phyloP scores from a whole-genome alignment of 352 stramenopile genomes.

The Globisporangium megalacanthum region DNA sequence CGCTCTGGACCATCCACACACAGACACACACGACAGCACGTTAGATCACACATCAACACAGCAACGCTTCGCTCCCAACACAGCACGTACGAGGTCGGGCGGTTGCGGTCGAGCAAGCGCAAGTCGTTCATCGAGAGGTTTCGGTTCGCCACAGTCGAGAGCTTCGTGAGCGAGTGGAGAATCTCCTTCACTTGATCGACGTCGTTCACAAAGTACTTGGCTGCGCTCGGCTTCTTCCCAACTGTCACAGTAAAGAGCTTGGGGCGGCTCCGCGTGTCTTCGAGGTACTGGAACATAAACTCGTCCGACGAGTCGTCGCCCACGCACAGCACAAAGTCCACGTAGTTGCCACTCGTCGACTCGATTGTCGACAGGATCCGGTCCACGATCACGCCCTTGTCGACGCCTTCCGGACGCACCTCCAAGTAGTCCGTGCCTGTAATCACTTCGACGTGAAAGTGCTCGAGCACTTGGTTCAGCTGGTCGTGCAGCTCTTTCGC shows the following conservation, averaged over 20 bases:
- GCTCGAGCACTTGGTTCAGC: constrained; percentile 92
- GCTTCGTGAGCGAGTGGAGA: constrained; percentile 81
- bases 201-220: constrained; percentile 98
- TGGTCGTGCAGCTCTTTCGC: constrained; percentile 98
- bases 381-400: constrained; percentile 97
- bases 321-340: constrained; percentile 97
- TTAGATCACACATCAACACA: neutral
- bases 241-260: constrained; percentile 96
- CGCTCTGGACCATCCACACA: constrained; percentile 12
- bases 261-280: constrained; percentile 50
- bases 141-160: constrained; percentile 76
- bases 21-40: neutral
- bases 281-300: constrained; percentile 94
- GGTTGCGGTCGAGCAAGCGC: constrained; percentile 56
- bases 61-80: neutral
- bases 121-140: constrained; percentile 86
- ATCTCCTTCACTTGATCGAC: constrained; percentile 95
- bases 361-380: constrained; percentile 93
- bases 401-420: constrained; percentile 96
- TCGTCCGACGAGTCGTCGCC: constrained; percentile 99
- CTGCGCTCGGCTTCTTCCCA: constrained; percentile 97
- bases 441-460: constrained; percentile 95
- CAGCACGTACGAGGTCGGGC: constrained; percentile 35
- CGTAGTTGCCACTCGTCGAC: constrained; percentile 58
- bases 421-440: constrained; percentile 86